phyloP scores from a whole-genome alignment of 208 protist genomes.

The Phytomonas francai region DNA sequence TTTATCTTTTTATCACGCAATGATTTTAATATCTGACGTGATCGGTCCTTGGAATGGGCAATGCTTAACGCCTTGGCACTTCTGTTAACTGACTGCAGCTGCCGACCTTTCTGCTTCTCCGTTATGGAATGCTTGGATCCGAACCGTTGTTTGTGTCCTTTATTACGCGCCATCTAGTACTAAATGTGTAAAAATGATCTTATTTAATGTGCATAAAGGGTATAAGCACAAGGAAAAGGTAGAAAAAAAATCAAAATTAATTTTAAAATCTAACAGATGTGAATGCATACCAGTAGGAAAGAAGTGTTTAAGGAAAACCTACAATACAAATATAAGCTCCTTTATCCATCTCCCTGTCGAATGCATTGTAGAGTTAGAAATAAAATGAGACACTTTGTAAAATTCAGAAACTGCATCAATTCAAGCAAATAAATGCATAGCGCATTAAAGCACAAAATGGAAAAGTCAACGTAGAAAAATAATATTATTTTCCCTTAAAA shows the following conservation, averaged over 20 bases:
- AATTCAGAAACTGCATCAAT: not conserved
- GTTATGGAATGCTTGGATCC: slow-evolving; percentile 35
- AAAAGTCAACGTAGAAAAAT: not conserved
- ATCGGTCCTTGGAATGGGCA: slow-evolving; percentile 39
- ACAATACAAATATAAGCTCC: not conserved
- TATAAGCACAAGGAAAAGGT: slow-evolving; percentile 3
- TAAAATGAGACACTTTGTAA: not conserved
- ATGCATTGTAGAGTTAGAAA: not conserved
- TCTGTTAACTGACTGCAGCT: slow-evolving; percentile 25
- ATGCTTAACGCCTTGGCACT: slow-evolving; percentile 36
- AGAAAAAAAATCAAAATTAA: slow-evolving; percentile 1
- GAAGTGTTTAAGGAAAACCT: not conserved
- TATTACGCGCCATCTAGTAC: slow-evolving; percentile 61
- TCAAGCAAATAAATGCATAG: not conserved
- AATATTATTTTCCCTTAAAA: not conserved
- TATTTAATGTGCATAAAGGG: not conserved
- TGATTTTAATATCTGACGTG: slow-evolving; percentile 32
- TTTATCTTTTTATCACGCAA: slow-evolving; percentile 40
- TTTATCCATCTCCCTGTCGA: not conserved
- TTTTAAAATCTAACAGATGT: not conserved
- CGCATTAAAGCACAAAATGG: not conserved
- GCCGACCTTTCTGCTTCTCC: slow-evolving; percentile 58
- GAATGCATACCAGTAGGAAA: not conserved
- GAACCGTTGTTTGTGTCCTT: slow-evolving; percentile 55
- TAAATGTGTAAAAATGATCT: not conserved